Evolutionary conservation across 371 early-diverging fungal species (phyloP).

Genomic region (Sporodiniella umbellata): DNA sequence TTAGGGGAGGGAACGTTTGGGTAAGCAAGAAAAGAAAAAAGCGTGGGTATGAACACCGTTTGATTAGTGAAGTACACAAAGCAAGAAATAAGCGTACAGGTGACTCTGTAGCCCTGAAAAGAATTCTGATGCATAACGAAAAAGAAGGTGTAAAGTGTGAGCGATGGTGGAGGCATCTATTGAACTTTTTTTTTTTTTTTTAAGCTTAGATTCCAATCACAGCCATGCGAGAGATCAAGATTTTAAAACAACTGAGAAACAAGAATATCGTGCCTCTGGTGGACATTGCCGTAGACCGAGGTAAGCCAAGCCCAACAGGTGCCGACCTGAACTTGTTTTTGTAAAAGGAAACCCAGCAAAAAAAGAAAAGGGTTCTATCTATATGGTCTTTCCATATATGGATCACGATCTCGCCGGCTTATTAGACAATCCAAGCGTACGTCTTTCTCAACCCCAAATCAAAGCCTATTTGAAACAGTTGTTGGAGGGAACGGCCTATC

Average conservation of each 20-base stretch:
- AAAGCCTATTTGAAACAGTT: constrained; percentile 82
- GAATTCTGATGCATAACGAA: constrained; percentile 88
- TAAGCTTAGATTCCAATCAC: constrained; percentile 93
- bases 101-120: constrained; percentile 82
- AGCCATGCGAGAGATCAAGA: constrained; percentile 93
- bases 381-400: constrained; percentile 97
- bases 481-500: constrained; percentile 80
- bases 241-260: constrained; percentile 80
- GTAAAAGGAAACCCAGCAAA: constrained; percentile 25
- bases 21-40: constrained; percentile 35
- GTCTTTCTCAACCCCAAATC: constrained; percentile 67
- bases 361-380: constrained; percentile 58
- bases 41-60: not conserved
- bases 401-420: constrained; percentile 91
- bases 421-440: constrained; percentile 69
- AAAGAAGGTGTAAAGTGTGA: constrained; percentile 91
- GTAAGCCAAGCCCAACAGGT: no score
- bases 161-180: no score
- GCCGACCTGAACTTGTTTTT: no score
- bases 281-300: constrained; percentile 74
- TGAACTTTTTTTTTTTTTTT: no score
- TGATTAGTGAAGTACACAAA: constrained; percentile 79
- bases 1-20: constrained; percentile 97
- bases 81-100: constrained; percentile 75
- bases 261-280: constrained; percentile 82